These are phyloP conservation scores for Pseudozyma hubeiensis DNA, from an alignment of 1,284 basidiomycete genomes.

Conservation along the genomic window DNA sequence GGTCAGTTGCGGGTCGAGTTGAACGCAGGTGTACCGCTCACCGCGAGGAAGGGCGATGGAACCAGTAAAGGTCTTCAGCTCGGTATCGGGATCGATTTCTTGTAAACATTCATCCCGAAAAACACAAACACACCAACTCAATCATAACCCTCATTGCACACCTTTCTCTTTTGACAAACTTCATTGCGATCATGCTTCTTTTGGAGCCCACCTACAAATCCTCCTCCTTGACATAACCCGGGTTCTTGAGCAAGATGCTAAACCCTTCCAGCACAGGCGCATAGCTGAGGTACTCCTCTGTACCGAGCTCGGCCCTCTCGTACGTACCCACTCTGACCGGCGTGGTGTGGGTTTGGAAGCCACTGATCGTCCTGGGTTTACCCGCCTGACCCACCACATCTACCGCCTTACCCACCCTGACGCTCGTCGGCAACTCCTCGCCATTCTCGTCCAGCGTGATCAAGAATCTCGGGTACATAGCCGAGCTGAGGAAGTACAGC, in stretches of 20 bases:
- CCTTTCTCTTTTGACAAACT: background rate
- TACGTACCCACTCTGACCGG: constrained; percentile 93
- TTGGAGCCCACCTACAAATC: constrained; percentile 31
- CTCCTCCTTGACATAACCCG: constrained; percentile 69
- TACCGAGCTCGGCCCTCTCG: constrained; percentile 93
- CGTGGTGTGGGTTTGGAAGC: constrained; percentile 85
- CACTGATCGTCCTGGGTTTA: constrained; percentile 69
- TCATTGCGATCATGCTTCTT: background rate
- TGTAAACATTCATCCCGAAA: constrained; percentile 14
- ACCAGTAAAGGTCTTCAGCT: constrained; percentile 85
- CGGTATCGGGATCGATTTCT: constrained; percentile 80
- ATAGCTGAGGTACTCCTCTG: constrained; percentile 95
- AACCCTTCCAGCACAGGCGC: constrained; percentile 72
- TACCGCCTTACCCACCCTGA: constrained; percentile 87
- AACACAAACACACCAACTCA: constrained; percentile 1
- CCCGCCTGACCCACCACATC: constrained; percentile 69
- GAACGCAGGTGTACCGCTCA: constrained; percentile 90
- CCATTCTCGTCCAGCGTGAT: constrained; percentile 89
- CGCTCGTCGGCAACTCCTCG: constrained; percentile 81
- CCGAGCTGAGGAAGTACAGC: constrained; percentile 91
- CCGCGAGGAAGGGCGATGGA: constrained; percentile 81
- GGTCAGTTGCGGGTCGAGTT: constrained; percentile 87
- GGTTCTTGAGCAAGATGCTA: constrained; percentile 70
- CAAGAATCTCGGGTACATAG: constrained; percentile 98
- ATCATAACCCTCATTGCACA: background rate